These are phyloP conservation scores for Ricinus communis DNA, from an alignment of 345 rosid species.

Conservation along the genomic window DNA sequence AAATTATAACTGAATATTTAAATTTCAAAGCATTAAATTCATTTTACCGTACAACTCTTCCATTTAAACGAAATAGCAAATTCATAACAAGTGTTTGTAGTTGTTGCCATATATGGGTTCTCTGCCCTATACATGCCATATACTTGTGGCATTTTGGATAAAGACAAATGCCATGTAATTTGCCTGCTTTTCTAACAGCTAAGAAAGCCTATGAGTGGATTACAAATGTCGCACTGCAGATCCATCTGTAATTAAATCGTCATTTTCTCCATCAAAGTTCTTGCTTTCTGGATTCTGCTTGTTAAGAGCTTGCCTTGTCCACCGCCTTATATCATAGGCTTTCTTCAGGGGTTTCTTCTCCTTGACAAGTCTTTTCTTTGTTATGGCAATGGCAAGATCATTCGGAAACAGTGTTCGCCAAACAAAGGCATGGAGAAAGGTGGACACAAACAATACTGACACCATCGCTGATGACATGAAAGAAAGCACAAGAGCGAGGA, in stretches of 20 bases:
- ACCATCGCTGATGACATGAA: conserved; percentile 85
- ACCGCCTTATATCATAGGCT: conserved; percentile 61
- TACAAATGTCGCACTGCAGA: background rate
- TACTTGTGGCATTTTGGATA: too few species aligned
- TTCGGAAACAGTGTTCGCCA: conserved; percentile 77
- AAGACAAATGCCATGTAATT: background rate
- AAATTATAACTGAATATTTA: too few species aligned
- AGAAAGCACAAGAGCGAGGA: conserved; percentile 68
- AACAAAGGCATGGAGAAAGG: conserved; percentile 76
- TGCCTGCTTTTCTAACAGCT: background rate
- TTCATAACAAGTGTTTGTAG: too few species aligned
- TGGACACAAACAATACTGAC: conserved; percentile 54
- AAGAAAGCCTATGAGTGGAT: background rate
- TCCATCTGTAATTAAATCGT: background rate
- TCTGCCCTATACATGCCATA: background rate
- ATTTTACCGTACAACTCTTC: too few species aligned
- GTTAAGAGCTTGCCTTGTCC: conserved; percentile 68
- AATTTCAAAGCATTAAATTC: too few species aligned
- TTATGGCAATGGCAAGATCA: conserved; percentile 86
- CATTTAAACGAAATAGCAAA: too few species aligned
- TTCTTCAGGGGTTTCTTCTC: conserved; percentile 63
- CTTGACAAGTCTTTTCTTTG: conserved; percentile 56
- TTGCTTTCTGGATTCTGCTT: conserved; percentile 46
- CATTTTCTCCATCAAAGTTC: conserved; percentile 39
- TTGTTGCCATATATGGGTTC: too few species aligned